A percentile compares a stretch with the other conserved stretches of the same genome.
Conservation (phyloP, 208 protist genomes). For the Leishmania tarentolae region DNA sequence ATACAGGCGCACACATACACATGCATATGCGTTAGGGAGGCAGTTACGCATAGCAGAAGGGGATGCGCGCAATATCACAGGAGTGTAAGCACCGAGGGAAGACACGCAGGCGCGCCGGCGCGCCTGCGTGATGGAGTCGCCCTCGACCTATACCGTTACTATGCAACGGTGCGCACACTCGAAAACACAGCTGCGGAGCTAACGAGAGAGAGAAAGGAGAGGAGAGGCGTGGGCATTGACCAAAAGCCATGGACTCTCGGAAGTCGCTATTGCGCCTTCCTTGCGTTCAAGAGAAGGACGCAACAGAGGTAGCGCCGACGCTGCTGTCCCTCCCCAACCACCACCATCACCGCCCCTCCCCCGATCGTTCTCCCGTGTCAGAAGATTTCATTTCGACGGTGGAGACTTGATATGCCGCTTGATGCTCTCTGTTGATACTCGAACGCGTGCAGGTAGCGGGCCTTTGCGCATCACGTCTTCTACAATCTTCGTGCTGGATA, state of each 20-base stretch:
- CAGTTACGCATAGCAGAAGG: neutral
- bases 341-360: neutral
- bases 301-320: neutral
- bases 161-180: neutral
- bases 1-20: too few relatives aligned
- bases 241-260: neutral
- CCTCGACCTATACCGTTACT: neutral
- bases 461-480: neutral
- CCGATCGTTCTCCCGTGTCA: neutral
- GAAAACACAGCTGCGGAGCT: neutral
- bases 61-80: neutral
- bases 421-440: neutral
- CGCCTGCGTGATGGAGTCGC: neutral
- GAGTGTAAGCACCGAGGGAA: neutral
- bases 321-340: neutral
- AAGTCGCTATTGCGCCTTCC: neutral
- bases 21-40: neutral
- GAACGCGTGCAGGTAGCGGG: neutral
- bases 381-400: neutral
- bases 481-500: neutral
- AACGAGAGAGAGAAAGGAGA: neutral
- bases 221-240: neutral
- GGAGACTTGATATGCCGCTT: neutral
- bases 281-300: neutral
- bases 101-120: neutral